phyloP scores from a whole-genome alignment of 257 asterid species.

The Cinchona pubescens region DNA sequence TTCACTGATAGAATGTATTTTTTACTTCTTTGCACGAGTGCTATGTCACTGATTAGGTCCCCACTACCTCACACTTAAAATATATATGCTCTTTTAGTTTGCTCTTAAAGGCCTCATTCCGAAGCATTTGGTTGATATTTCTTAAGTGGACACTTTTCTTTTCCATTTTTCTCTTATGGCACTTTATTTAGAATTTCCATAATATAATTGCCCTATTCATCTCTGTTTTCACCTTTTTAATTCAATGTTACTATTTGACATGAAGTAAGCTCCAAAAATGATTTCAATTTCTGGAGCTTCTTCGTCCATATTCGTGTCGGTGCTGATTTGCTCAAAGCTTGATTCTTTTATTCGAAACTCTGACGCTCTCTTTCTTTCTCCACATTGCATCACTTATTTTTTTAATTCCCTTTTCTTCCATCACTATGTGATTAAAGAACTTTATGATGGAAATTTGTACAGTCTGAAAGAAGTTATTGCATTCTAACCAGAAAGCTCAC shows the following conservation, averaged over 20 bases:
- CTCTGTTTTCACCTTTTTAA: not conserved
- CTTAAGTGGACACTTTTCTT: not conserved
- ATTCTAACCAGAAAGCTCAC: not conserved
- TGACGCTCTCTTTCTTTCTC: not conserved
- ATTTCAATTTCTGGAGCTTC: not conserved
- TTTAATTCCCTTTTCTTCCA: no score
- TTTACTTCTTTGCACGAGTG: not conserved
- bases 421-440: not conserved
- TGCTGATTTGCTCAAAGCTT: not conserved
- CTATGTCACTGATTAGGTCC: not conserved
- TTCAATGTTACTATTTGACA: not conserved
- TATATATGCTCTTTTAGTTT: not conserved
- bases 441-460: not conserved
- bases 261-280: not conserved
- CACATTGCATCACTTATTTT: not conserved
- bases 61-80: not conserved
- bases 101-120: not conserved
- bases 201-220: no score
- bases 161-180: not conserved
- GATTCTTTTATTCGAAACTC: not conserved
- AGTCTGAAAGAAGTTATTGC: not conserved
- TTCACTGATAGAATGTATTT: not conserved
- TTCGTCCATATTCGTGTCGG: not conserved
- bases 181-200: not conserved
- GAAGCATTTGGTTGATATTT: not conserved